These are phyloP conservation scores for Phytophthora citrophthora DNA, from an alignment of 352 stramenopile species.

Conservation along the genomic window DNA sequence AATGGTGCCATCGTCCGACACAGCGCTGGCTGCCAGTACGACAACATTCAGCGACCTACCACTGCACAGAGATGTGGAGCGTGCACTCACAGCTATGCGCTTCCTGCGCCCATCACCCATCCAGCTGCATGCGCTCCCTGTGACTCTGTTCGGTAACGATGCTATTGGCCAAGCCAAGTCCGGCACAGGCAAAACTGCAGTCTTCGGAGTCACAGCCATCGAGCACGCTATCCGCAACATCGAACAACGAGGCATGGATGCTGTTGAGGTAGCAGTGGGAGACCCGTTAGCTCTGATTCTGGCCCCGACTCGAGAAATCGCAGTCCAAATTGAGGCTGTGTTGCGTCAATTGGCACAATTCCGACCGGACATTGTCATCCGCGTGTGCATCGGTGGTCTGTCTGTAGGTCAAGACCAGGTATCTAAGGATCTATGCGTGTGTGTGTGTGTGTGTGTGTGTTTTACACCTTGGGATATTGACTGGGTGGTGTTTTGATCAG, in stretches of 20 bases:
- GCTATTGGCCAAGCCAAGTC: constrained; percentile 86
- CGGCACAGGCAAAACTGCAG: constrained; percentile 82
- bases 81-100: constrained; percentile 54
- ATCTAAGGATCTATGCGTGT: background rate
- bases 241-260: constrained; percentile 10
- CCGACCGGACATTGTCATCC: constrained; percentile 41
- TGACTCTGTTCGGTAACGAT: constrained; percentile 83
- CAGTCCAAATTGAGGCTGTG: constrained; percentile 76
- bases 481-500: constrained; percentile 9
- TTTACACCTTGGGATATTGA: too few species aligned
- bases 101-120: constrained; percentile 74
- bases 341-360: constrained; percentile 60
- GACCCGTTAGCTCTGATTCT: constrained; percentile 65
- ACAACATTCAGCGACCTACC: constrained; percentile 69
- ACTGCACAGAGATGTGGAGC: constrained; percentile 57
- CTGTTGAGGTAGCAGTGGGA: background rate
- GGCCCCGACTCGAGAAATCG: constrained; percentile 81
- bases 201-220: constrained; percentile 72
- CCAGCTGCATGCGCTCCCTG: constrained; percentile 67
- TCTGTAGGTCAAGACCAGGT: constrained; percentile 69
- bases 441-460: too few species aligned
- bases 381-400: constrained; percentile 68
- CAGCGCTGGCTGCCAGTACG: constrained; percentile 13
- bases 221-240: constrained; percentile 60
- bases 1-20: constrained; percentile 13